Evolutionary conservation across 2,329 filamentous ascomycete species (phyloP).

Genomic region (Tolypocladium pustulatum): DNA sequence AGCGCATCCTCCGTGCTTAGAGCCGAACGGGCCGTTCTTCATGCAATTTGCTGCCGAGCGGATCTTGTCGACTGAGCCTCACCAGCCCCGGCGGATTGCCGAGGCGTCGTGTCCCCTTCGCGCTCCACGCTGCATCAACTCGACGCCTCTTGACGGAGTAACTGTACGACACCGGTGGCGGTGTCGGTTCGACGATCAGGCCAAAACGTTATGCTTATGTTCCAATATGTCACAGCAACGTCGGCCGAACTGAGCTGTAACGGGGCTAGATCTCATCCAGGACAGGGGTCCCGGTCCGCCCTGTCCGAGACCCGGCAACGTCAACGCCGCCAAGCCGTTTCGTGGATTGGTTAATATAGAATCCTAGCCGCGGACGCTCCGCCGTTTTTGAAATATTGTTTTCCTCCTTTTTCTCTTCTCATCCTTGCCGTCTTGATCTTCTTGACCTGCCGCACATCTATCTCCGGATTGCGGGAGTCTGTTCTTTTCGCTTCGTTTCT

Average conservation of each 20-base stretch:
- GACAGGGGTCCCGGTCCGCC: slow-evolving; percentile 5
- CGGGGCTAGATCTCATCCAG: slow-evolving; percentile 15
- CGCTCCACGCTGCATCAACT: neutral
- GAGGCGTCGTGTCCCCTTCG: neutral
- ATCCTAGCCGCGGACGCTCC: neutral
- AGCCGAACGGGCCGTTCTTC: neutral
- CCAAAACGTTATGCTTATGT: slow-evolving; percentile 11
- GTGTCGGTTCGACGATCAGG: slow-evolving; percentile 7
- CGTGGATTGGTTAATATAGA: slow-evolving; percentile 5
- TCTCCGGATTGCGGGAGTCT: neutral
- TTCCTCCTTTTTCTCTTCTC: slow-evolving; percentile 7
- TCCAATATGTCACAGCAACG: slow-evolving; percentile 8
- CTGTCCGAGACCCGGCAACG: slow-evolving; percentile 10
- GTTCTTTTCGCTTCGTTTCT: neutral
- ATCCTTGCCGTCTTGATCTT: neutral
- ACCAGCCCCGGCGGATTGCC: neutral
- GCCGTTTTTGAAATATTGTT: neutral
- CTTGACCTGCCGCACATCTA: neutral
- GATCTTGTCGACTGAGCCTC: neutral
- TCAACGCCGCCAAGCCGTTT: slow-evolving; percentile 9
- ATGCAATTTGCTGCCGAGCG: neutral
- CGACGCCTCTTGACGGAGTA: neutral
- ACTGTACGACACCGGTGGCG: neutral
- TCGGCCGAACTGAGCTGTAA: slow-evolving; percentile 13
- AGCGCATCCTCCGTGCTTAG: neutral